These are phyloP conservation scores for Aspergillus ostianus DNA, from an alignment of 495 filamentous ascomycete species.

Conservation along the genomic window DNA sequence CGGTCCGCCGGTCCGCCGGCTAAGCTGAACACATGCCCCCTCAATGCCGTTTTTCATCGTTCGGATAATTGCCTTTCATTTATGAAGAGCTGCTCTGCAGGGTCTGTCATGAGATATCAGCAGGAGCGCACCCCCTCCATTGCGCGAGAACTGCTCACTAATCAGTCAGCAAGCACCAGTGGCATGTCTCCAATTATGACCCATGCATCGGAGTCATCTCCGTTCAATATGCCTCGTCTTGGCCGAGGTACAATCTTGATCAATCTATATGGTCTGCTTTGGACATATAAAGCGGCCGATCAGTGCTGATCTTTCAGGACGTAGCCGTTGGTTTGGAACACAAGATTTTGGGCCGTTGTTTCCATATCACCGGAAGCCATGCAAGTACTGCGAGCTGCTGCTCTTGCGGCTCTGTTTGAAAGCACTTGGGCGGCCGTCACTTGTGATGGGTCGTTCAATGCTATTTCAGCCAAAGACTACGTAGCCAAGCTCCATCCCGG, in stretches of 20 bases:
- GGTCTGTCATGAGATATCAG: background rate
- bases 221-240: background rate
- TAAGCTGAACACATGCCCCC: background rate
- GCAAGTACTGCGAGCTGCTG: slow-evolving; percentile 9
- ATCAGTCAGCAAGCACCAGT: background rate
- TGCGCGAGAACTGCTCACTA: background rate
- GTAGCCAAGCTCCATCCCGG: slow-evolving; percentile 37
- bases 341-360: background rate
- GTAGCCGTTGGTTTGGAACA: background rate
- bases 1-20: slow-evolving; percentile 9
- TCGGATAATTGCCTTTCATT: no score
- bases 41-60: background rate
- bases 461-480: slow-evolving; percentile 36
- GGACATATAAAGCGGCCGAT: background rate
- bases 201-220: background rate
- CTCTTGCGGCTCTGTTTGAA: slow-evolving; percentile 13
- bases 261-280: background rate
- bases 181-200: background rate
- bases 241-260: background rate
- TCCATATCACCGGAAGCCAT: background rate
- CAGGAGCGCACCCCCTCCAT: background rate
- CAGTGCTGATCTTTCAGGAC: background rate
- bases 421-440: slow-evolving; percentile 16
- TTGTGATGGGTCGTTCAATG: slow-evolving; percentile 37
- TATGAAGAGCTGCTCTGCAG: background rate